Conservation (phyloP, 257 asterid genomes). For the Asclepias syriaca region DNA sequence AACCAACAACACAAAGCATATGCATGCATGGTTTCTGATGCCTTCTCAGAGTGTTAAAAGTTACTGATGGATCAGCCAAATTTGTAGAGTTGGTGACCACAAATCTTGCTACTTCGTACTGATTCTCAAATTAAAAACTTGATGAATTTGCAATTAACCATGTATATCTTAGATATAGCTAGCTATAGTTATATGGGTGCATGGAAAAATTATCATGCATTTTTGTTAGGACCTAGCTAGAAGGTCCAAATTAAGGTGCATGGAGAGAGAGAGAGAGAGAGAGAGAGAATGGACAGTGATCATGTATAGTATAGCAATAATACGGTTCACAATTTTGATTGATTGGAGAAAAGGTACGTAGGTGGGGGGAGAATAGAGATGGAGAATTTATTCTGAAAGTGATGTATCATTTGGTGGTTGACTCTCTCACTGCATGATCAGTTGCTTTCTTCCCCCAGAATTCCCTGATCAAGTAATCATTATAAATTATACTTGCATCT, state of each 20-base stretch:
- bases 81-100: not conserved
- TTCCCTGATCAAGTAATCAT: slow-evolving; percentile 66
- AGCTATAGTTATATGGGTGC: slow-evolving; percentile 1
- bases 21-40: not conserved
- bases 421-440: slow-evolving; percentile 40
- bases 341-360: not conserved
- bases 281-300: not conserved
- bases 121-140: not conserved
- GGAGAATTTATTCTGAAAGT: slow-evolving; percentile 41
- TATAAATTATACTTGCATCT: slow-evolving; percentile 23
- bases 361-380: not conserved
- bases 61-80: not conserved
- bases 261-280: not conserved
- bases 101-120: not conserved
- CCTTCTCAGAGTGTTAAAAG: not conserved
- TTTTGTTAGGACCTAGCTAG: not conserved
- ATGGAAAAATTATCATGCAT: not conserved
- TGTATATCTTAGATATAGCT: not conserved
- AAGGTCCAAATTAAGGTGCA: too few species aligned
- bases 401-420: slow-evolving; percentile 49
- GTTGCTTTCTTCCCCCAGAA: slow-evolving; percentile 49
- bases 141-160: not conserved
- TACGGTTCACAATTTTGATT: not conserved
- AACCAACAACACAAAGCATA: not conserved
- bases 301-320: not conserved